phyloP scores from a whole-genome alignment of 202 grass and related monocot species.

The Panicum virgatum region DNA sequence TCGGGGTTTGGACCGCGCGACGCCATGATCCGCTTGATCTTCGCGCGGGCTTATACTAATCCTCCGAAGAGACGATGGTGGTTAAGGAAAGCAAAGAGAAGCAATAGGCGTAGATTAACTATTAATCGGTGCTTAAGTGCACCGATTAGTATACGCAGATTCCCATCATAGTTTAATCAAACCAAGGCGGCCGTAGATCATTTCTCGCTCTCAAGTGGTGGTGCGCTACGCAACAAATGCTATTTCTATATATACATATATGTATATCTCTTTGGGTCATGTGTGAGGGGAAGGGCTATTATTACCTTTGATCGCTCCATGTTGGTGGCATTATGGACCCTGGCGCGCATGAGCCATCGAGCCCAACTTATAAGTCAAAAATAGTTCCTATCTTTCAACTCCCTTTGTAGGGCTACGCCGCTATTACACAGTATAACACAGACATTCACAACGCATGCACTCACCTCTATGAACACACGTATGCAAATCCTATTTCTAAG shows the following conservation, averaged over 20 bases:
- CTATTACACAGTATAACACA: too few species aligned
- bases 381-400: not conserved
- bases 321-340: slow-evolving; percentile 60
- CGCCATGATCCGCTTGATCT: too few species aligned
- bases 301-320: slow-evolving; percentile 46
- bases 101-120: slow-evolving; percentile 31
- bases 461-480: too few species aligned
- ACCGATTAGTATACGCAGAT: slow-evolving; percentile 38
- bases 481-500: too few species aligned
- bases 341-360: slow-evolving; percentile 35
- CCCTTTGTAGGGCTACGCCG: not conserved
- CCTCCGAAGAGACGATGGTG: slow-evolving; percentile 20
- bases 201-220: slow-evolving; percentile 49
- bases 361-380: slow-evolving; percentile 20
- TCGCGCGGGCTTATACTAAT: slow-evolving; percentile 31
- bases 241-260: too few species aligned
- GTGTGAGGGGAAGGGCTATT: slow-evolving; percentile 45
- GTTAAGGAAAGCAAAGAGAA: slow-evolving; percentile 35
- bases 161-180: slow-evolving; percentile 54
- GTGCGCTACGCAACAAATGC: slow-evolving; percentile 55
- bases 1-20: too few species aligned
- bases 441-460: too few species aligned
- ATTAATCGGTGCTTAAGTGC: slow-evolving; percentile 20
- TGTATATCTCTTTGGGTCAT: slow-evolving; percentile 37
- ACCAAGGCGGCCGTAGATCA: slow-evolving; percentile 36